Conservation (phyloP, 2,329 filamentous ascomycete species). For the Fusarium avenaceum region DNA sequence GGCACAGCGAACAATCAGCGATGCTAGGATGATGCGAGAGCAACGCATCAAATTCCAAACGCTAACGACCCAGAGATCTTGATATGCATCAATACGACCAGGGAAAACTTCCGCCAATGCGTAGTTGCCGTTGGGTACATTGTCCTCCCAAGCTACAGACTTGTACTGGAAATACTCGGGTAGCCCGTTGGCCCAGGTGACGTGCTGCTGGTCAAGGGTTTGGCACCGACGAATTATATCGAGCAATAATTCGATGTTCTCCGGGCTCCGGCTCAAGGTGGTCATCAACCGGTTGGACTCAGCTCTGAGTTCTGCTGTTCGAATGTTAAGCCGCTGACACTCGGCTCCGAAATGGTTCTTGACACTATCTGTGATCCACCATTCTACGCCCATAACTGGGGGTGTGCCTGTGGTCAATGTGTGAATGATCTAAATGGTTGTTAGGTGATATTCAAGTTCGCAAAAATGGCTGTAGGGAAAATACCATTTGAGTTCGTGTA, state of each 20-base stretch:
- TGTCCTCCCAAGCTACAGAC: conserved; percentile 70
- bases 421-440: conserved; percentile 65
- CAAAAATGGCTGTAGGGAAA: not conserved
- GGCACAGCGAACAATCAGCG: conserved; percentile 69
- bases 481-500: conserved; percentile 72
- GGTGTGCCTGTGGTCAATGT: conserved; percentile 66
- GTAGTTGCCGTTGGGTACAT: conserved; percentile 66
- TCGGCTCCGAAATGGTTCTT: conserved; percentile 63
- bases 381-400: conserved; percentile 68
- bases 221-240: conserved; percentile 66
- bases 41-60: conserved; percentile 69
- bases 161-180: conserved; percentile 65
- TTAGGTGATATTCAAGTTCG: conserved; percentile 10
- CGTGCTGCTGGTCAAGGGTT: conserved; percentile 65
- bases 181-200: conserved; percentile 64
- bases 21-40: conserved; percentile 67
- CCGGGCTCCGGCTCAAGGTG: conserved; percentile 60
- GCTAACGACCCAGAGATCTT: conserved; percentile 70
- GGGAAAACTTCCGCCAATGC: conserved; percentile 69
- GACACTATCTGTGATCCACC: conserved; percentile 70
- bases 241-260: conserved; percentile 65
- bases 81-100: conserved; percentile 71
- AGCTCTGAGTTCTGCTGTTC: conserved; percentile 67
- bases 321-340: conserved; percentile 67
- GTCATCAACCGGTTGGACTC: conserved; percentile 66